A percentile compares a stretch with the other conserved stretches of the same genome.
phyloP scores from a whole-genome alignment of 1,284 basidiomycete genomes.

The Coniophora puteana region DNA sequence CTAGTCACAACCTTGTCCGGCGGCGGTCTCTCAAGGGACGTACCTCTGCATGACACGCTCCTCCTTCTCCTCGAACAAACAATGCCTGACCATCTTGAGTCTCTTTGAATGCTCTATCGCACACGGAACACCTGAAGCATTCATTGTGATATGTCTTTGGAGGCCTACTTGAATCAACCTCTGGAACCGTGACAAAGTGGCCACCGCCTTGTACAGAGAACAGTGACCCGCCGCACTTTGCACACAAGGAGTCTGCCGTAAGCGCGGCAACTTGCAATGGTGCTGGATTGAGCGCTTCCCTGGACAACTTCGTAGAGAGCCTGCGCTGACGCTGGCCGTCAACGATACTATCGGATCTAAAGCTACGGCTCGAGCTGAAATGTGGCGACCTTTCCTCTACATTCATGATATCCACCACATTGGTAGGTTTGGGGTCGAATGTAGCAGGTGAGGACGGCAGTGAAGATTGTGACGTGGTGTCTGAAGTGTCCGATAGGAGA shows the following conservation, averaged over 20 bases:
- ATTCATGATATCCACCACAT: no score
- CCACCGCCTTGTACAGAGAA: constrained; percentile 53
- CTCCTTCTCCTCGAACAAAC: constrained; percentile 60
- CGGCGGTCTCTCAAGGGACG: constrained; percentile 20
- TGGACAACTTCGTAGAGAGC: constrained; percentile 19
- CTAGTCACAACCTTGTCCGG: constrained; percentile 7
- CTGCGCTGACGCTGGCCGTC: no score
- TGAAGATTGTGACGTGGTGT: constrained; percentile 52
- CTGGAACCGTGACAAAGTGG: constrained; percentile 66
- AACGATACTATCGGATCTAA: constrained; percentile 10
- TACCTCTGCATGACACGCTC: constrained; percentile 72
- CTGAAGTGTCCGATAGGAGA: constrained; percentile 58
- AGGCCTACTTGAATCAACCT: constrained; percentile 39
- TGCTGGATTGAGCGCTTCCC: constrained; percentile 17
- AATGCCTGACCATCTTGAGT: constrained; percentile 55
- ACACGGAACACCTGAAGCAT: constrained; percentile 71
- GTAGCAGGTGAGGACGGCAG: constrained; percentile 52
- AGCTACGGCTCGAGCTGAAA: constrained; percentile 4
- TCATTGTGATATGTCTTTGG: constrained; percentile 63
- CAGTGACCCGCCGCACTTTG: constrained; percentile 53
- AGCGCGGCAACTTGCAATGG: constrained; percentile 22
- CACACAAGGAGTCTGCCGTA: constrained; percentile 39
- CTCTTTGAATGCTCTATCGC: constrained; percentile 61
- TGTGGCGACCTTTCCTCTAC: no score
- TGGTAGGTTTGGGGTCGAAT: constrained; percentile 22